A percentile compares a stretch with the other conserved stretches of the same genome.
phyloP scores from a whole-genome alignment of 1,284 basidiomycete genomes.

The Cutaneotrichosporon spelunceum region DNA sequence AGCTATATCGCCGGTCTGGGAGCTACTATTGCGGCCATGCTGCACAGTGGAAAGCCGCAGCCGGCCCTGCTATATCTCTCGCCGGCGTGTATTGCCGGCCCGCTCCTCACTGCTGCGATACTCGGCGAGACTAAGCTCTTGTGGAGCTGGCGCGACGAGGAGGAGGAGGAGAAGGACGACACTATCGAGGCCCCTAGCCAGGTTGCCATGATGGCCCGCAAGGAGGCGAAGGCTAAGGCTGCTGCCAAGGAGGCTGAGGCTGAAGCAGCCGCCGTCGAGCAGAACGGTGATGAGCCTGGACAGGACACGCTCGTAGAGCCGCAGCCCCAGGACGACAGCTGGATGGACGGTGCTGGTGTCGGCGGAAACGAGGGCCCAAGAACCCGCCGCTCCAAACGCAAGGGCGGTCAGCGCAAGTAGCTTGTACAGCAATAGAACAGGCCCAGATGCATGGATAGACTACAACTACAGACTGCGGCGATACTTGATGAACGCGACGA shows the following conservation, averaged over 20 bases:
- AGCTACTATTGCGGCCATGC: constrained; percentile 85
- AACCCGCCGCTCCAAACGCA: constrained; percentile 1
- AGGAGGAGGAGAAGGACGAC: constrained; percentile 30
- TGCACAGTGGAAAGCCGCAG: constrained; percentile 72
- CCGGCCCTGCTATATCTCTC: constrained; percentile 86
- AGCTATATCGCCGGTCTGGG: constrained; percentile 77
- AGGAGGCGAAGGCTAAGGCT: constrained; percentile 19
- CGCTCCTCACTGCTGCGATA: constrained; percentile 43
- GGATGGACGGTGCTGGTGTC: constrained; percentile 37
- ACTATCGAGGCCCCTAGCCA: constrained; percentile 43
- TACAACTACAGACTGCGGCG: constrained; percentile 53
- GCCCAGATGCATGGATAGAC: constrained; percentile 19
- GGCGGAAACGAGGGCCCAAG: not conserved
- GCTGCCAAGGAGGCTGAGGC: constrained; percentile 10
- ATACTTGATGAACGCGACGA: constrained; percentile 85
- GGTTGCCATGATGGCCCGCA: constrained; percentile 35
- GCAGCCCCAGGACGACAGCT: constrained; percentile 38
- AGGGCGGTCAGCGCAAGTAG: constrained; percentile 23
- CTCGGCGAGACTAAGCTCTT: constrained; percentile 47
- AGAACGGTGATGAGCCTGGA: constrained; percentile 4
- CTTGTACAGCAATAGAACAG: not conserved
- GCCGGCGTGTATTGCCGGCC: constrained; percentile 56
- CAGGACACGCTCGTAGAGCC: constrained; percentile 9
- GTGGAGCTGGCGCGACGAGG: constrained; percentile 42
- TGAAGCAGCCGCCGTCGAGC: not conserved